Conservation (phyloP, 768 basidiomycete species). For the Tylopilus balloui region DNA sequence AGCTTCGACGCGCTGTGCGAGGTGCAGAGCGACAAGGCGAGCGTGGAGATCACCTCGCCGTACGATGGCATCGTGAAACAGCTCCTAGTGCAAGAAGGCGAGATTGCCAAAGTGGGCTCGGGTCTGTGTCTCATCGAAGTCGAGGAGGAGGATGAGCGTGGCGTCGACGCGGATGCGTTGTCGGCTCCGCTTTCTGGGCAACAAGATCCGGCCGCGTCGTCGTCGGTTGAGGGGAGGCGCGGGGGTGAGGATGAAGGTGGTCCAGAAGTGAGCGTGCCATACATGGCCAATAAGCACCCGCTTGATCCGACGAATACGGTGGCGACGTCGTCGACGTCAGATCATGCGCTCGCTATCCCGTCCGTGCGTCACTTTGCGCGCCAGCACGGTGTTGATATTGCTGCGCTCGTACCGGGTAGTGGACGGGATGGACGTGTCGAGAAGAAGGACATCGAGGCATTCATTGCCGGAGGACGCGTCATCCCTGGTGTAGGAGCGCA, state of each 20-base stretch:
- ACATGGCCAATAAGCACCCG: constrained; percentile 43
- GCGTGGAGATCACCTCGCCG: constrained; percentile 86
- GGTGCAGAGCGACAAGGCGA: constrained; percentile 87
- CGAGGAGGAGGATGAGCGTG: constrained; percentile 47
- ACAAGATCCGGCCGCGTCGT: constrained; percentile 16
- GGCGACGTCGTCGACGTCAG: constrained; percentile 12
- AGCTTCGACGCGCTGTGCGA: constrained; percentile 76
- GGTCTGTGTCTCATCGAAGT: constrained; percentile 78
- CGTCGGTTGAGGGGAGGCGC: neutral
- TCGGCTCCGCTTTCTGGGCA: neutral
- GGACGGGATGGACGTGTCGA: constrained; percentile 74
- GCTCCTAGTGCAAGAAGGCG: constrained; percentile 73
- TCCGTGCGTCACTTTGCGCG: constrained; percentile 77
- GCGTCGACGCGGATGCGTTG: neutral
- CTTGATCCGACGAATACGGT: constrained; percentile 52
- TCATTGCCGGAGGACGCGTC: constrained; percentile 32
- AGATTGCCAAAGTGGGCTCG: constrained; percentile 78
- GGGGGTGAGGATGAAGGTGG: neutral
- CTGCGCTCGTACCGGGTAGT: constrained; percentile 55
- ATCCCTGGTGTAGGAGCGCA: neutral
- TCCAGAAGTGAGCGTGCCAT: neutral
- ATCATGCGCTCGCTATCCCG: constrained; percentile 62
- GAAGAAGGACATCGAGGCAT: constrained; percentile 67
- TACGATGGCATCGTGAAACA: constrained; percentile 73
- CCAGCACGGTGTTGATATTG: constrained; percentile 58